Conservation (phyloP, 192 early-diverging fungal genomes). For the Geranomyces variabilis region DNA sequence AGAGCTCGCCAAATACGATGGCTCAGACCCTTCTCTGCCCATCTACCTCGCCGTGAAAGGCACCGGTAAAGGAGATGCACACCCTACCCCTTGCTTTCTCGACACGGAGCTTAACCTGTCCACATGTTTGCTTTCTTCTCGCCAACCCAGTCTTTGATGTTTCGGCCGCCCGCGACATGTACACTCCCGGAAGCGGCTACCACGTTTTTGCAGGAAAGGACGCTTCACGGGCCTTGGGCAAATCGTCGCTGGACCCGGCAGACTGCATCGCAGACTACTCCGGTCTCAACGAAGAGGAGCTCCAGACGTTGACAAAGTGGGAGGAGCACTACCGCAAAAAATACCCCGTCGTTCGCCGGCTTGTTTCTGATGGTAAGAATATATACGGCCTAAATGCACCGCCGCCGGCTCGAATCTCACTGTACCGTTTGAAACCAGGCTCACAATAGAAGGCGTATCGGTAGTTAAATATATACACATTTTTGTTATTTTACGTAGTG, state of each 20-base stretch:
- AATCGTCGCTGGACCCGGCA: constrained; percentile 66
- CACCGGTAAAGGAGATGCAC: constrained; percentile 36
- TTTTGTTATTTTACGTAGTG: no score
- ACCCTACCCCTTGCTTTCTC: no score
- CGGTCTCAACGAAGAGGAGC: constrained; percentile 66
- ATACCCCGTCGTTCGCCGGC: constrained; percentile 57
- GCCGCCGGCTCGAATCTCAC: no score
- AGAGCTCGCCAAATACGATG: constrained; percentile 69
- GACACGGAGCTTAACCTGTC: not conserved
- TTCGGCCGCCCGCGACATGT: constrained; percentile 61
- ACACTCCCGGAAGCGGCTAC: constrained; percentile 71
- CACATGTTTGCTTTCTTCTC: not conserved
- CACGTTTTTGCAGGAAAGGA: constrained; percentile 81
- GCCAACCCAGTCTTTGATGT: constrained; percentile 70
- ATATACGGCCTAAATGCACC: no score
- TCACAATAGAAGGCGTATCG: no score
- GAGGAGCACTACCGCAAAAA: constrained; percentile 67
- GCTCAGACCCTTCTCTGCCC: constrained; percentile 55
- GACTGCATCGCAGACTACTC: constrained; percentile 77
- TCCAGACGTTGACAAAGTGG: constrained; percentile 72
- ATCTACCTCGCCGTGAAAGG: constrained; percentile 88
- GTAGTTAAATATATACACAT: no score
- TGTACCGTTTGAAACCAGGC: no score
- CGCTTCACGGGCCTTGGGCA: constrained; percentile 73
- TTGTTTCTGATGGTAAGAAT: constrained; percentile 22